phyloP scores from a whole-genome alignment of 768 basidiomycete genomes.

The Rubroboletus pulcherrimus region DNA sequence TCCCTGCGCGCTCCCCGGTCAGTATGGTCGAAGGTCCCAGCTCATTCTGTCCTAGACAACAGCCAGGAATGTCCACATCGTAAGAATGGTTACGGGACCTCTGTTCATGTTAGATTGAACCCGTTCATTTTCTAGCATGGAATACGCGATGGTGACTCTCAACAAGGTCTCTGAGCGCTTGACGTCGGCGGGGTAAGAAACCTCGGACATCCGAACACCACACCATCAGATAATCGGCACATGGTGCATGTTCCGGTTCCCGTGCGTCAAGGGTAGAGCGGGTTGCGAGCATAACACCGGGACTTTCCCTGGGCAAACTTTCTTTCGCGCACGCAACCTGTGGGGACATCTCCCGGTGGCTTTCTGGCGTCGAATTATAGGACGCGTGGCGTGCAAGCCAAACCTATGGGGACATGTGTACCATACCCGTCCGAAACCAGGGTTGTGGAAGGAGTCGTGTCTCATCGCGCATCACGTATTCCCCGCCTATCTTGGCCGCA shows the following conservation, averaged over 20 bases:
- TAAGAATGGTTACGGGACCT: neutral
- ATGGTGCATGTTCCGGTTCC: neutral
- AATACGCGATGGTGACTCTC: neutral
- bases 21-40: too few relatives aligned
- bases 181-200: neutral
- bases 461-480: neutral
- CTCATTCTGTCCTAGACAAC: neutral
- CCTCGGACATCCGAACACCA: constrained; percentile 1
- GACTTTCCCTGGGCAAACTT: neutral
- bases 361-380: neutral
- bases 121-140: neutral
- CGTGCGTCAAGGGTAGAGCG: neutral
- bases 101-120: neutral
- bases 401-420: neutral
- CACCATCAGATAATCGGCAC: neutral
- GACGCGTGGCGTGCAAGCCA: neutral
- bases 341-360: neutral
- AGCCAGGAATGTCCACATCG: neutral
- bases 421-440: neutral
- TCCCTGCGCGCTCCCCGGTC: neutral
- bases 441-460: neutral
- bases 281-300: neutral
- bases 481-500: too few relatives aligned
- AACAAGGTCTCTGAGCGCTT: neutral
- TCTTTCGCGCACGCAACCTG: neutral